Evolutionary conservation across 1,139 yeast species (phyloP).

Genomic region (Zygoascus sp.): DNA sequence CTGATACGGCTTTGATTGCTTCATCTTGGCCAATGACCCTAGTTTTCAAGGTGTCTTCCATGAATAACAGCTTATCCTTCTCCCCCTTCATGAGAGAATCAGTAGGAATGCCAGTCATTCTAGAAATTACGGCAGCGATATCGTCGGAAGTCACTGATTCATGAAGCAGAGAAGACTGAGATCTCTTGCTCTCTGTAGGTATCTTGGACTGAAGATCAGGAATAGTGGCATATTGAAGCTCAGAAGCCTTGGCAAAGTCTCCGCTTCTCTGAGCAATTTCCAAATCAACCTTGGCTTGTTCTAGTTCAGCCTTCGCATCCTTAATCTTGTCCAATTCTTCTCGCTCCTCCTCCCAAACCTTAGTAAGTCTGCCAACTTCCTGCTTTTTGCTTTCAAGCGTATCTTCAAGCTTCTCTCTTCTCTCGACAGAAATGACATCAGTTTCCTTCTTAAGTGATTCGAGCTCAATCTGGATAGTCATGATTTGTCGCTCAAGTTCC

Average conservation of each 20-base stretch:
- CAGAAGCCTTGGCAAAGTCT: constrained; percentile 83
- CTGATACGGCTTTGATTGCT: constrained; percentile 83
- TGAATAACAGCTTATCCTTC: constrained; percentile 78
- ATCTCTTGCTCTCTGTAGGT: constrained; percentile 39
- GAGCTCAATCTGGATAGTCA: constrained; percentile 92
- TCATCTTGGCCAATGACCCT: constrained; percentile 95
- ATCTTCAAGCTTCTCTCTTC: constrained; percentile 59
- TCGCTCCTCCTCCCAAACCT: constrained; percentile 83
- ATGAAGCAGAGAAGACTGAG: constrained; percentile 50
- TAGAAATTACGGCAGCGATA: constrained; percentile 83
- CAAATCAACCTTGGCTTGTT: constrained; percentile 74
- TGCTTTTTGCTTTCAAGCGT: constrained; percentile 58
- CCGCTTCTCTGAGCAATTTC: constrained; percentile 82
- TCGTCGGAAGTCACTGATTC: constrained; percentile 94
- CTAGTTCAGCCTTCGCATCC: constrained; percentile 73
- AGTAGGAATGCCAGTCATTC: constrained; percentile 97
- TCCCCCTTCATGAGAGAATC: constrained; percentile 89
- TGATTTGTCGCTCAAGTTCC: constrained; percentile 78
- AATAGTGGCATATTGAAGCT: constrained; percentile 77
- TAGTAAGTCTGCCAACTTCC: constrained; percentile 65
- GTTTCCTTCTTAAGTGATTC: constrained; percentile 92
- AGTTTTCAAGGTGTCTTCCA: constrained; percentile 73
- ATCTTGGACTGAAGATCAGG: constrained; percentile 71
- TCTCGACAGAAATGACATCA: constrained; percentile 74
- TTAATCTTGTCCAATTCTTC: constrained; percentile 70